Evolutionary conservation across 148 eudicot genomes (phyloP).

Genomic region (Euryodendron excelsum): DNA sequence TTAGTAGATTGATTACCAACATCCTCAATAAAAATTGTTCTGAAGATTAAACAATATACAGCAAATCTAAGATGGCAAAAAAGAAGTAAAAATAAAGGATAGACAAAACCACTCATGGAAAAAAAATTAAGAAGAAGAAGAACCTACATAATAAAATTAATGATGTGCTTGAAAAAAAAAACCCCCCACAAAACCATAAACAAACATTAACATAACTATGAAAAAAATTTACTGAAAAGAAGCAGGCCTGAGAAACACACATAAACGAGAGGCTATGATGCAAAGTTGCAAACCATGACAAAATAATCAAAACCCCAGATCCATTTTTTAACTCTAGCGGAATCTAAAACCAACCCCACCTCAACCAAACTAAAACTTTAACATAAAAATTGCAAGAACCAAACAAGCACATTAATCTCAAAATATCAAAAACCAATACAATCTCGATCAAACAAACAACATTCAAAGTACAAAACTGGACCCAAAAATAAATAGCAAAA

Average conservation of each 20-base stretch:
- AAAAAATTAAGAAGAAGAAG: no score
- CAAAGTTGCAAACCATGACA: not conserved
- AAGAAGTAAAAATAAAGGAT: not conserved
- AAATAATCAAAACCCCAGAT: conserved; percentile 6
- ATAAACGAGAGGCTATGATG: not conserved
- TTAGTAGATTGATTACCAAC: not conserved
- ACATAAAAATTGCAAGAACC: not conserved
- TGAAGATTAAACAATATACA: not conserved
- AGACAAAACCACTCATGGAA: not conserved
- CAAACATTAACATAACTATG: not conserved
- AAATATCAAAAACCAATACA: conserved; percentile 10
- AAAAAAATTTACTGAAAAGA: not conserved
- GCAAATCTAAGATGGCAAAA: not conserved
- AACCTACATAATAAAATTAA: not conserved
- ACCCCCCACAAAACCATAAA: not conserved
- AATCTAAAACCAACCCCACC: conserved; percentile 14
- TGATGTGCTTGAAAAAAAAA: not conserved
- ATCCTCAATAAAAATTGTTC: not conserved
- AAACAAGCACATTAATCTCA: conserved; percentile 15
- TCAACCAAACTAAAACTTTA: conserved; percentile 3
- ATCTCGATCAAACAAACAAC: conserved; percentile 5
- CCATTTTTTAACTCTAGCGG: not conserved
- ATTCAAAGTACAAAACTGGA: not conserved
- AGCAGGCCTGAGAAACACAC: conserved; percentile 2
- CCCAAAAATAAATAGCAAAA: not conserved